Conservation (phyloP, 441 rosid genomes). For the Erysimum pusillum region DNA sequence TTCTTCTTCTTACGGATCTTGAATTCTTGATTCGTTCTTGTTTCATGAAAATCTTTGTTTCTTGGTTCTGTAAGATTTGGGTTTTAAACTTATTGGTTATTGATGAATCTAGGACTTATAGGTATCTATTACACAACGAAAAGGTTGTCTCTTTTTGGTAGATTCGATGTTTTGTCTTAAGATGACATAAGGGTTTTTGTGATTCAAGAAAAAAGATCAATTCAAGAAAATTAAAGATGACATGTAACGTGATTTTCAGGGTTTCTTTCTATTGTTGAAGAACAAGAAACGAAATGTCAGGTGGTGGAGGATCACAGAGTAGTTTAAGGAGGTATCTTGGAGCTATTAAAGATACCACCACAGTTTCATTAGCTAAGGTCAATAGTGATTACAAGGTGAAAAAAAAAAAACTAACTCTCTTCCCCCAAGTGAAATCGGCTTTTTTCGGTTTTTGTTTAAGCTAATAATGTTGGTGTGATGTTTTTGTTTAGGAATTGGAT, state of each 20-base stretch:
- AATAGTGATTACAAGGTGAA: slow-evolving; percentile 96
- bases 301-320: slow-evolving; percentile 89
- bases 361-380: slow-evolving; percentile 97
- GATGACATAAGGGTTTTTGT: slow-evolving; percentile 32
- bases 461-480: slow-evolving; percentile 10
- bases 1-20: slow-evolving; percentile 15
- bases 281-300: slow-evolving; percentile 70
- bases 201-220: slow-evolving; percentile 19
- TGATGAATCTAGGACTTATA: slow-evolving; percentile 24
- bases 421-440: background rate
- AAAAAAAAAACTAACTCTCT: background rate
- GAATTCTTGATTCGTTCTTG: slow-evolving; percentile 15
- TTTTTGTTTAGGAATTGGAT: slow-evolving; percentile 77
- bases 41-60: background rate
- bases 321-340: slow-evolving; percentile 97
- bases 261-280: slow-evolving; percentile 52
- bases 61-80: background rate
- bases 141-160: background rate
- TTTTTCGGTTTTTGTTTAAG: background rate
- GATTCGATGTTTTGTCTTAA: slow-evolving; percentile 17
- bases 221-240: background rate
- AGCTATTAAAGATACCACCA: slow-evolving; percentile 93
- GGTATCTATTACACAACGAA: background rate
- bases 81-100: background rate
- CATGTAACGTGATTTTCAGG: slow-evolving; percentile 50